These are phyloP conservation scores for Paraglomus occultum DNA, from an alignment of 192 early-diverging fungal species.

Conservation along the genomic window DNA sequence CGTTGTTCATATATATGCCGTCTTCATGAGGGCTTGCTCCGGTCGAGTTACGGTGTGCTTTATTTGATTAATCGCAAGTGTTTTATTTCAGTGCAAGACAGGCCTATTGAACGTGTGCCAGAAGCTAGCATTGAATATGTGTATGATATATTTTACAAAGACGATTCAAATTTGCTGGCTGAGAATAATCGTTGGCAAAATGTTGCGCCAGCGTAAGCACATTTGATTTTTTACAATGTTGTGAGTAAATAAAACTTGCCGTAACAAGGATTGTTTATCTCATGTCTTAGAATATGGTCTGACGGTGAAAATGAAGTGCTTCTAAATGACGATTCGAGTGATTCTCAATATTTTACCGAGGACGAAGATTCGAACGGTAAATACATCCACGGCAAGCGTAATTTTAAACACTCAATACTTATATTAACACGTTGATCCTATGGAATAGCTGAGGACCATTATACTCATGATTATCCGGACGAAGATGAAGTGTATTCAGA, in stretches of 20 bases:
- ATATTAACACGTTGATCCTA: conserved; percentile 19
- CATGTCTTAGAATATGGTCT: conserved; percentile 44
- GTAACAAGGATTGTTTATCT: background rate
- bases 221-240: background rate
- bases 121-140: conserved; percentile 63
- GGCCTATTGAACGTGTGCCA: conserved; percentile 22
- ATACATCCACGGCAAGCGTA: conserved; percentile 30
- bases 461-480: conserved; percentile 78
- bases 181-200: conserved; percentile 33
- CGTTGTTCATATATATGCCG: background rate
- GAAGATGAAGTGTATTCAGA: conserved; percentile 35
- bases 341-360: conserved; percentile 32
- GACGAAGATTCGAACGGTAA: conserved; percentile 34
- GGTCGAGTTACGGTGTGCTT: conserved; percentile 17
- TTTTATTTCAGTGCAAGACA: conserved; percentile 13
- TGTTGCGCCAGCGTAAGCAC: conserved; percentile 49
- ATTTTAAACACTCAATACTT: conserved; percentile 30
- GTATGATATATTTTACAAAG: conserved; percentile 73
- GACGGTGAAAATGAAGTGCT: conserved; percentile 39
- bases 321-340: conserved; percentile 58
- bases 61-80: background rate
- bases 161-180: conserved; percentile 34
- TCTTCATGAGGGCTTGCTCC: conserved; percentile 25
- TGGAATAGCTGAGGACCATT: conserved; percentile 68
- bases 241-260: conserved; percentile 1